Conservation (phyloP, 768 basidiomycete species). For the Tulasnella sp. region DNA sequence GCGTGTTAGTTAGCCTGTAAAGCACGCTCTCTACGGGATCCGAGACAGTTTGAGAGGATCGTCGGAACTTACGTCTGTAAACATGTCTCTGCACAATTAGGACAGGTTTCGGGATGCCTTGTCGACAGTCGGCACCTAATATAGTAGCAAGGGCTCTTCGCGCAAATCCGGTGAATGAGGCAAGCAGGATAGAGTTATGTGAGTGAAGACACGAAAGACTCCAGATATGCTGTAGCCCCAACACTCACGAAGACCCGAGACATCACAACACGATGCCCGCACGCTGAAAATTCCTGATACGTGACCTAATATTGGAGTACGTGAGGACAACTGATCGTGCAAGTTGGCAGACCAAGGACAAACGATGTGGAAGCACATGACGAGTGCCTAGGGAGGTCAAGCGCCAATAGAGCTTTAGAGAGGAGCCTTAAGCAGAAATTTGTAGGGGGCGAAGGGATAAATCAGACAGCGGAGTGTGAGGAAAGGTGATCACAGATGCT, state of each 20-base stretch:
- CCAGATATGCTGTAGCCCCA: background rate
- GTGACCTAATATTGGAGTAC: background rate
- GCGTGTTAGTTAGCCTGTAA: background rate
- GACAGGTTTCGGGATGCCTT: constrained; percentile 18
- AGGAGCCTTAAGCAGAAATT: background rate
- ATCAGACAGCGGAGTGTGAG: background rate
- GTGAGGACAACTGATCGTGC: background rate
- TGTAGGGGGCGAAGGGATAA: background rate
- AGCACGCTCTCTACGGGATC: background rate
- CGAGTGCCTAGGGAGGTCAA: background rate
- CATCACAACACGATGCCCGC: background rate
- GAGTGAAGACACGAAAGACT: background rate
- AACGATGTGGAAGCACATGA: constrained; percentile 7
- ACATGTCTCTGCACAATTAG: constrained; percentile 4
- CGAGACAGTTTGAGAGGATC: too few species aligned
- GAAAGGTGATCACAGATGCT: background rate
- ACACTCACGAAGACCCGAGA: background rate
- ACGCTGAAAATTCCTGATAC: background rate
- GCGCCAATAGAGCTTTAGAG: background rate
- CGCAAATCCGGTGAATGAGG: background rate
- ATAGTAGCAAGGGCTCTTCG: constrained; percentile 16
- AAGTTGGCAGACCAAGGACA: background rate
- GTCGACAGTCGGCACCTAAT: background rate
- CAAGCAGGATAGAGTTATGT: background rate
- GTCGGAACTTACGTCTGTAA: background rate